Percentiles rank a stretch among this genome's conserved stretches.
These are phyloP conservation scores for Silybum marianum DNA, from an alignment of 129 eudicot genomes.

Conservation along the genomic window DNA sequence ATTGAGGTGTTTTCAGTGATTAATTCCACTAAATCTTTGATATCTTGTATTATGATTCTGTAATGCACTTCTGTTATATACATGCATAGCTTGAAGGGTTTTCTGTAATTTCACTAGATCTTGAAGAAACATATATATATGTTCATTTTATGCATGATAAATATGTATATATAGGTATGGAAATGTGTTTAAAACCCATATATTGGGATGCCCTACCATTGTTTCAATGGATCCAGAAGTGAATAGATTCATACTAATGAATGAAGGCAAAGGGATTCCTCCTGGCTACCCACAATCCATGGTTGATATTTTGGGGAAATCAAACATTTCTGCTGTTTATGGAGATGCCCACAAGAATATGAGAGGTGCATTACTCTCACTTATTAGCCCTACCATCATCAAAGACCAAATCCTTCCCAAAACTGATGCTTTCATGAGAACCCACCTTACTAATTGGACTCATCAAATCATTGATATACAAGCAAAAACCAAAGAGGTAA, in stretches of 20 bases:
- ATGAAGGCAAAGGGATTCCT: constrained; percentile 83
- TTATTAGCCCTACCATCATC: constrained; percentile 75
- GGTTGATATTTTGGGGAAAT: constrained; percentile 93
- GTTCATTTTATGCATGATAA: too few species aligned
- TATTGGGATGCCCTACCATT: constrained; percentile 90
- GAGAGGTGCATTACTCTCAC: constrained; percentile 92
- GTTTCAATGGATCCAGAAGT: constrained; percentile 97
- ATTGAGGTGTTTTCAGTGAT: neutral
- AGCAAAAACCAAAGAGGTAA: constrained; percentile 94
- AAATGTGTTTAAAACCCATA: constrained; percentile 82
- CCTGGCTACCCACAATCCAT: constrained; percentile 99
- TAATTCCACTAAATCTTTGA: neutral
- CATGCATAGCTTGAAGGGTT: neutral
- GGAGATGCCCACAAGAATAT: constrained; percentile 92
- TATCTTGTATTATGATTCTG: neutral
- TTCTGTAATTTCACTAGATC: neutral
- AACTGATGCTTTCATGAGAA: constrained; percentile 86
- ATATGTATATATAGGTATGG: constrained; percentile 59
- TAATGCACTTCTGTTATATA: neutral
- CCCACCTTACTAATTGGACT: constrained; percentile 74
- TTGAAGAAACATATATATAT: too few species aligned
- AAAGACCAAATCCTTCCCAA: constrained; percentile 74
- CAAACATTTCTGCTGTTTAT: constrained; percentile 95
- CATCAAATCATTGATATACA: constrained; percentile 78
- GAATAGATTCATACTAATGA: constrained; percentile 76